phyloP scores from a whole-genome alignment of 495 filamentous ascomycete genomes.

The Haplographium delicatum region DNA sequence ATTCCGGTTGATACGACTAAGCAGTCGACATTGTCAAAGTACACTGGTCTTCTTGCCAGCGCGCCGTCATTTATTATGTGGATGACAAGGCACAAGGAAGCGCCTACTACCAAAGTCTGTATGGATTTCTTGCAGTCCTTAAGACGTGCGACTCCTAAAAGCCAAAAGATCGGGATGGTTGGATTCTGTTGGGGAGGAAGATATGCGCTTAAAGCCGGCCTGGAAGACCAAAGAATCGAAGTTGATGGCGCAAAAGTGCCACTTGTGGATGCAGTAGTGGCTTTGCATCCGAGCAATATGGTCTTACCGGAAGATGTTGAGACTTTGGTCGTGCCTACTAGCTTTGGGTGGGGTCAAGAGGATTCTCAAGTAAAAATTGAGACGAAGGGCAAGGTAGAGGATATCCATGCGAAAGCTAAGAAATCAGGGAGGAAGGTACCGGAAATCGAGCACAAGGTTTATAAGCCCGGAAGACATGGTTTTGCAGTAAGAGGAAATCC shows the following conservation, averaged over 20 bases:
- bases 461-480: slow-evolving; percentile 54
- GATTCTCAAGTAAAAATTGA: slow-evolving; percentile 40
- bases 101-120: neutral
- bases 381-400: slow-evolving; percentile 35
- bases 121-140: neutral
- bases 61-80: too few relatives aligned
- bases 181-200: slow-evolving; percentile 62
- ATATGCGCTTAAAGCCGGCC: slow-evolving; percentile 38
- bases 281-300: slow-evolving; percentile 50
- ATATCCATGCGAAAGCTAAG: too few relatives aligned
- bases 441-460: slow-evolving; percentile 37
- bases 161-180: slow-evolving; percentile 39
- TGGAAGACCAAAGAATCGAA: too few relatives aligned
- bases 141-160: neutral
- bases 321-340: slow-evolving; percentile 45
- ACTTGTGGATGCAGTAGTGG: slow-evolving; percentile 48
- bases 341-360: slow-evolving; percentile 48
- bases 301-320: slow-evolving; percentile 49
- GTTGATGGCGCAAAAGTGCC: too few relatives aligned
- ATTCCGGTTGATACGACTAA: neutral
- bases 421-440: slow-evolving; percentile 37
- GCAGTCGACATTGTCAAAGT: neutral
- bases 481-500: slow-evolving; percentile 52
- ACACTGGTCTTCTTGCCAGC: too few relatives aligned
- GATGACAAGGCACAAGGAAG: too few relatives aligned